Base-by-base conservation (phyloP, 2,329 filamentous ascomycete species). In the Phyllachora maydis region DNA sequence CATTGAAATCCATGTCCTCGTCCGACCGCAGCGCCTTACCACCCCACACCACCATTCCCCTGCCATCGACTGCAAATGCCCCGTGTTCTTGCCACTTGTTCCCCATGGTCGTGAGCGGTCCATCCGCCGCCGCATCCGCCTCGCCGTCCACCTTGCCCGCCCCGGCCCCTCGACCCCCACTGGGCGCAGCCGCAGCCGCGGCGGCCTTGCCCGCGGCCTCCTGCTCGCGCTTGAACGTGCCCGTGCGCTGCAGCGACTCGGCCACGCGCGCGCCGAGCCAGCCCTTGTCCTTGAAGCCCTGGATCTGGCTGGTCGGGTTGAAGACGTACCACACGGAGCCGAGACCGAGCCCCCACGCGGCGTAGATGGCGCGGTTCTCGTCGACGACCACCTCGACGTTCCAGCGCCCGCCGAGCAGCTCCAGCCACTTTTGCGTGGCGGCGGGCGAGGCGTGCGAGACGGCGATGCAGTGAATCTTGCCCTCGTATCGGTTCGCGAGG, bases 11-110 rank as follows among this genome's bases (percentile, higher is more conserved):
- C 50, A 64, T 50, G 21, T 57, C 37, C 36, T 63, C 58, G 31
- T 62, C 58, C 3, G 51, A 51, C 27, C 51, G 45, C 20, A 41
- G 25, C 3, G 54, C 54, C 36, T 59, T 60, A 4, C 49, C 49
- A 4, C 52, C 56, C 54, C 52, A 65, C 6, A 59, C 44, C 2
- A 64, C 50, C 6, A 47, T 53, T 6, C 56, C 57, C 9, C 49
- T 45, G 1, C 51, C 51, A 28, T 65, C 54, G 3, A 63, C 41
- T 4, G 57, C 54, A 39, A 59, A 64, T 2, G 55, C 49, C 0
- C 58, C 57, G 2, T 54, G 49, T 35, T 59, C 53, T 38, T 62
- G 59, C 59, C 59, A 64, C 43, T 63, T 63, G 33, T 60, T 64
- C 3, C 59, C 55, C 48, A 61, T 50, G 4, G 51, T 47, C 18